Evolutionary conservation across 805 yeast genomes (phyloP), one percentile per base, ranked within the genome.

Genomic region (Candida alai): DNA sequence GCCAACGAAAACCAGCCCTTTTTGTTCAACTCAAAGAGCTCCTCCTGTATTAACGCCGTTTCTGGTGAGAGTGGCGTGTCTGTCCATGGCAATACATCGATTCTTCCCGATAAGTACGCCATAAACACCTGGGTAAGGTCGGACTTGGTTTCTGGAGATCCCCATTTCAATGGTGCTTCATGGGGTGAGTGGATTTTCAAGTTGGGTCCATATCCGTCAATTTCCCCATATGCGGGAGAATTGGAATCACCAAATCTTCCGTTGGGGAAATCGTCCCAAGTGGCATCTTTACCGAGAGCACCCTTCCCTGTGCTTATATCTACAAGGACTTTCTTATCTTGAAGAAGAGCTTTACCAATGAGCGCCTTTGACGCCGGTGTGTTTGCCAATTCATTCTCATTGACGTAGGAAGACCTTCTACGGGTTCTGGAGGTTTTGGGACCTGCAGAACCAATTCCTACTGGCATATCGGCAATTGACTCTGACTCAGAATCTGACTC

Each of bases 211-310:
- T 90, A 93, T 19, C 97, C 97, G 56, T 89, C 97, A 48, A 90
- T 86, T 62, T 90, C 97, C 67, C 97, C 98, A 59, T 84, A 90
- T 1, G 97, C 97, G 13, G 97, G 96, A 21, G 96, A 86, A 49
- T 93, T 71, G 0, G 96, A 84, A 61, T 88, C 95, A 63, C 97
- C 95, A 58, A 86, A 87, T 63, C 97, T 74, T 54, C 97, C 96
- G 59, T 89, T 87, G 18, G 96, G 93, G 59, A 86, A 89, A 52
- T 89, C 97, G 65, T 89, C 97, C 97, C 97, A 89, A 1, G 89
- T 84, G 4, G 95, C 95, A 56, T 85, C 93, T 49, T 85, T 78
- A 22, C 95, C 95, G 18, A 86, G 52, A 2, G 81, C 74, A 24
- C 95, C 95, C 44, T 82, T 79, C 26, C 96, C 96, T 11, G 83